Conservation (phyloP, 345 rosid genomes). For the Diplotaxis tenuifolia region DNA sequence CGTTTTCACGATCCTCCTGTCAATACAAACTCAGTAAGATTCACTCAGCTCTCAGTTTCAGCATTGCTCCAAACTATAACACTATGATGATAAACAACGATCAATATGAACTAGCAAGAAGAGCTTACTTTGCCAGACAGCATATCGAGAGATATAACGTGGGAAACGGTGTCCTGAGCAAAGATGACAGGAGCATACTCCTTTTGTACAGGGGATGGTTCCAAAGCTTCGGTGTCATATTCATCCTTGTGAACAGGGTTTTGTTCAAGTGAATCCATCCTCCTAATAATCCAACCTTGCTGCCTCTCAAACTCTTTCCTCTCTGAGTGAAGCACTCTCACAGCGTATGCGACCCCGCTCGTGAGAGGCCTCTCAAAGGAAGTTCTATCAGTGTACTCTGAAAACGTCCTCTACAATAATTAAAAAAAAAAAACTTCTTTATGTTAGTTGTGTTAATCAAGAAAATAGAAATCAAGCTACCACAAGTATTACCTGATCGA, state of each 20-base stretch:
- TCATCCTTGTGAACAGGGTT: conserved; percentile 86
- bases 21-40: conserved; percentile 11
- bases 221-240: conserved; percentile 50
- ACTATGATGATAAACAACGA: background rate
- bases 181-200: conserved; percentile 99
- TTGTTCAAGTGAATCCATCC: conserved; percentile 59
- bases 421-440: conserved; percentile 24
- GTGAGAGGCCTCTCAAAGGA: conserved; percentile 98
- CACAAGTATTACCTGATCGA: conserved; percentile 65
- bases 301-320: conserved; percentile 89
- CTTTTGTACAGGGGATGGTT: conserved; percentile 78
- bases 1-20: conserved; percentile 95
- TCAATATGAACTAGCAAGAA: background rate
- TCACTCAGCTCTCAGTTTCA: background rate
- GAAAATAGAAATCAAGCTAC: background rate
- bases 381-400: conserved; percentile 89
- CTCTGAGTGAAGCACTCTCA: conserved; percentile 84
- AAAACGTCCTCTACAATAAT: conserved; percentile 80
- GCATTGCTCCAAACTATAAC: background rate
- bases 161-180: conserved; percentile 93
- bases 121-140: conserved; percentile 82
- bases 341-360: conserved; percentile 97
- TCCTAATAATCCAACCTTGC: conserved; percentile 91
- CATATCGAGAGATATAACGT: conserved; percentile 88
- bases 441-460: background rate